Conservation (phyloP, 768 basidiomycete species). For the Coprinopsis strossmayeri region DNA sequence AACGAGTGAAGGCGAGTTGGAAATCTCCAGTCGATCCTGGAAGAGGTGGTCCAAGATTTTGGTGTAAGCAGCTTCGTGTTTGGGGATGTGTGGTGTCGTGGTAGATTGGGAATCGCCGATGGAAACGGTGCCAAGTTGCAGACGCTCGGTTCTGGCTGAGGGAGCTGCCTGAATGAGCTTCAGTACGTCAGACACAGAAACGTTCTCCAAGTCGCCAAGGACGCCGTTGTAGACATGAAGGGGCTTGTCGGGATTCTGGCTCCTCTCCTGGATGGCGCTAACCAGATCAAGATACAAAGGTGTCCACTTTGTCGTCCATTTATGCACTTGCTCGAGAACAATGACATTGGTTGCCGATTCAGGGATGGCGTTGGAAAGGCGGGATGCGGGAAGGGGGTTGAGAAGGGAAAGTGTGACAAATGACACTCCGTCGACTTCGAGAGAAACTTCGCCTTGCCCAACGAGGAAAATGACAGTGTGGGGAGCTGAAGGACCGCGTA, state of each 20-base stretch:
- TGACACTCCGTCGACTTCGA: slow-evolving; percentile 48
- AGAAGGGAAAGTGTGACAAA: slow-evolving; percentile 64
- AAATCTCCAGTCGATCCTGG: slow-evolving; percentile 68
- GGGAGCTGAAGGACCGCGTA: slow-evolving; percentile 48
- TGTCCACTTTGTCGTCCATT: slow-evolving; percentile 80
- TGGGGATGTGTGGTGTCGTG: slow-evolving; percentile 62
- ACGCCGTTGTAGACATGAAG: slow-evolving; percentile 57
- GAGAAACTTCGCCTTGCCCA: slow-evolving; percentile 38
- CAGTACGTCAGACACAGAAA: slow-evolving; percentile 39
- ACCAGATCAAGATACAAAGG: slow-evolving; percentile 82
- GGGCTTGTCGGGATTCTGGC: slow-evolving; percentile 37
- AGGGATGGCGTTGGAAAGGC: slow-evolving; percentile 55
- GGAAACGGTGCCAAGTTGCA: slow-evolving; percentile 41
- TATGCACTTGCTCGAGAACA: slow-evolving; percentile 75
- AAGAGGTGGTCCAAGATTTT: slow-evolving; percentile 83
- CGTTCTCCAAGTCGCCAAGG: slow-evolving; percentile 43
- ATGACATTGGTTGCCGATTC: slow-evolving; percentile 58
- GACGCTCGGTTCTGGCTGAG: slow-evolving; percentile 29
- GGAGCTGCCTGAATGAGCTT: slow-evolving; percentile 42
- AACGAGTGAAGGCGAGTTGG: slow-evolving; percentile 77
- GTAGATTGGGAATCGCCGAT: slow-evolving; percentile 21
- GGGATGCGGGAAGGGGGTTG: slow-evolving; percentile 60
- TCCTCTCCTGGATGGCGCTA: slow-evolving; percentile 61
- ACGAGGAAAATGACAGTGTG: slow-evolving; percentile 68
- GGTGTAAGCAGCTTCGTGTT: slow-evolving; percentile 88